A percentile compares a stretch with the other conserved stretches of the same genome.
These are phyloP conservation scores for Aspergillus baeticus DNA, from an alignment of 495 filamentous ascomycete genomes.

Conservation along the genomic window DNA sequence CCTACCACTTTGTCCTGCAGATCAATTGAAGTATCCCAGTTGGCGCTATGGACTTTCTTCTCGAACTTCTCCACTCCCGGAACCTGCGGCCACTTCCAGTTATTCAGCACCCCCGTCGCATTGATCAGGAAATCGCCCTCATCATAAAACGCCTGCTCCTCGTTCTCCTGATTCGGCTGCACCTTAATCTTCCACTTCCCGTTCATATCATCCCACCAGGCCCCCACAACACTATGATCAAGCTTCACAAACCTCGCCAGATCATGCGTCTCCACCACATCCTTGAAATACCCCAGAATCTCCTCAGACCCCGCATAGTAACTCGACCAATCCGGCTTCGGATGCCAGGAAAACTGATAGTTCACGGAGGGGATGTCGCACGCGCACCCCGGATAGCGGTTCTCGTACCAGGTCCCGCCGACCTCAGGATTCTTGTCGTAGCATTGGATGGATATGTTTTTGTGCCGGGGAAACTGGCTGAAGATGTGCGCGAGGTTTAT, in stretches of 20 bases:
- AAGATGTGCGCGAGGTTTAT: background rate
- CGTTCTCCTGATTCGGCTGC: background rate
- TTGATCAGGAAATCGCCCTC: background rate
- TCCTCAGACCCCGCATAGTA: background rate
- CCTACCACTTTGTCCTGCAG: background rate
- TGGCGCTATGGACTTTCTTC: background rate
- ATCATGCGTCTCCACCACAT: background rate
- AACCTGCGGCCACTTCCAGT: background rate
- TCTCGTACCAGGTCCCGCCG: conserved; percentile 61
- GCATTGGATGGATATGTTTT: background rate
- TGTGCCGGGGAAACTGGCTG: background rate
- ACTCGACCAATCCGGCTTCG: conserved; percentile 6
- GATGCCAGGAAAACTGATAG: conserved; percentile 26
- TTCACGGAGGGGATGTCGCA: conserved; percentile 55
- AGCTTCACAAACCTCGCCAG: background rate
- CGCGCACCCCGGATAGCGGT: conserved; percentile 54
- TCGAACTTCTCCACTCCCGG: background rate
- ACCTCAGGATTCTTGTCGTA: conserved; percentile 10
- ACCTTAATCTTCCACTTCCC: background rate
- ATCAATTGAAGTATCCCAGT: background rate
- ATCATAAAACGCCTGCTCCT: background rate
- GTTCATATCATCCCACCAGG: conserved; percentile 4
- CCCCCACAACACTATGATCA: background rate
- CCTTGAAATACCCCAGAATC: conserved; percentile 6
- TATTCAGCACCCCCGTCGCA: background rate